phyloP scores from a whole-genome alignment of 306 rosid genomes.

The Rosa chinensis region DNA sequence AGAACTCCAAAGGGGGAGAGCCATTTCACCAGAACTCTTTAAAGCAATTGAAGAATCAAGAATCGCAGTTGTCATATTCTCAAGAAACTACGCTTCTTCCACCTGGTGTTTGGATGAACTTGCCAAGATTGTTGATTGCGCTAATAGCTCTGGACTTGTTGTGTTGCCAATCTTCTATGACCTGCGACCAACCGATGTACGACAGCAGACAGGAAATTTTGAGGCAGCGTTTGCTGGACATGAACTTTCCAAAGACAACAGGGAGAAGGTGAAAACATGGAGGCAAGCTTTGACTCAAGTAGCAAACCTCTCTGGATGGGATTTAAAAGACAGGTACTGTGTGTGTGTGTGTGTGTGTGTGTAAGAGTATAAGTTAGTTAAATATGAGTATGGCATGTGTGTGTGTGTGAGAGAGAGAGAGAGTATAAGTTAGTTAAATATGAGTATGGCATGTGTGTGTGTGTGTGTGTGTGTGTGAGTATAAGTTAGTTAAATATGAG shows the following conservation, averaged over 20 bases:
- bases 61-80: not conserved
- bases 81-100: not conserved
- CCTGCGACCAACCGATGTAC: not conserved
- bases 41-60: slow-evolving; percentile 1
- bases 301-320: not conserved
- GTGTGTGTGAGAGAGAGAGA: too few species aligned
- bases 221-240: not conserved
- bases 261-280: not conserved
- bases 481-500: too few species aligned
- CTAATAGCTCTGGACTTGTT: too few species aligned
- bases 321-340: slow-evolving; percentile 5
- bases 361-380: too few species aligned
- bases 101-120: not conserved
- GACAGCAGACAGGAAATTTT: not conserved
- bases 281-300: not conserved
- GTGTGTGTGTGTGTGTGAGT: too few species aligned
- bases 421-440: too few species aligned
- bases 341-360: too few species aligned
- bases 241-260: not conserved
- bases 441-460: too few species aligned
- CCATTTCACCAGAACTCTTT: not conserved
- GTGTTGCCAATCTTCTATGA: not conserved
- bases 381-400: too few species aligned
- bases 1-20: not conserved
- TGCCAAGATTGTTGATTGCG: slow-evolving; percentile 14